Base-by-base conservation (phyloP, 2,329 filamentous ascomycete species). In the Alternaria burnsii region DNA sequence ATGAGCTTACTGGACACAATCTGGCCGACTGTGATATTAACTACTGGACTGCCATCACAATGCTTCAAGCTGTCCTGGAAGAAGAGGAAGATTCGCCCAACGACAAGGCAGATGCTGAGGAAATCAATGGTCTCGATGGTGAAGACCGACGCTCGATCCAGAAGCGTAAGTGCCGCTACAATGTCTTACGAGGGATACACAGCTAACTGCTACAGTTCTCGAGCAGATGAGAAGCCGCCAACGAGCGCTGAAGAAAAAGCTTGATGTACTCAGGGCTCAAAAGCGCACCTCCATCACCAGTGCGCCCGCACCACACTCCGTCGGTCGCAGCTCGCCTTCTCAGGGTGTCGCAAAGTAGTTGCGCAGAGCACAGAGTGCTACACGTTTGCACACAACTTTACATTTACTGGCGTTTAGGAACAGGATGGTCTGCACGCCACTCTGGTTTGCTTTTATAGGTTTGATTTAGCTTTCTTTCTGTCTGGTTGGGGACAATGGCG, bases 11-110 rank as follows among this genome's bases (percentile, higher is more conserved):
- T 2, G 93, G 94, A 58, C 92, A 95, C 64, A 94, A 98, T 77
- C 83, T 98, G 24, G 81, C 84, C 0, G 93, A 93, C 16, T 98
- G 94, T 75, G 94, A 98, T 74, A 89, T 97, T 26, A 94, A 93
- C 18, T 99, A 99, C 75, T 86, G 92, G 55, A 98, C 95, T 0
- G 94, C 95, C 0, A 93, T 98, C 66, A 88, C 92, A 65, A 95
- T 99, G 91, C 86, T 98, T 14, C 94, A 99, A 80, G 95, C 94
- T 16, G 92, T 99, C 3, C 81, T 99, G 58, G 95, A 99, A 70
- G 90, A 86, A 47, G 93, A 97, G 61, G 93, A 88, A 51, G 82
- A 85, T 61, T 81, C 67, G 76, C 79, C 79, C 10, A 70, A 85
- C 78, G 65, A 85, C 24, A 80, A 78, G 52, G 75, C 77, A 48